Percentiles rank a stretch among this genome's conserved stretches.
These are phyloP conservation scores for Trapa bicornis DNA, from an alignment of 345 rosid species.

Conservation along the genomic window DNA sequence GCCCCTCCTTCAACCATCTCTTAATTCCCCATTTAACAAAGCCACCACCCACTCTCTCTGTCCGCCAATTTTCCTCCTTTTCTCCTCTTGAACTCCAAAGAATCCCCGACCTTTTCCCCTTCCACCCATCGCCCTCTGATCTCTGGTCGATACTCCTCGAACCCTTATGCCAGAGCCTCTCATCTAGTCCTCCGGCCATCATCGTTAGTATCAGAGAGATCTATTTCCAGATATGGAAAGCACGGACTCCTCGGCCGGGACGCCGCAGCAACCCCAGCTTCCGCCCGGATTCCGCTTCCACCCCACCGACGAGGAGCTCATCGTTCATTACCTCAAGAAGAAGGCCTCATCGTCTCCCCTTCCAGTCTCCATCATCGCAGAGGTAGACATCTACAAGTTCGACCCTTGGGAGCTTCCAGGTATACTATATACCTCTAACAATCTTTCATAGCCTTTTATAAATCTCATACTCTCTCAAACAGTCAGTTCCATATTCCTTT, in stretches of 20 bases:
- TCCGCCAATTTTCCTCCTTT: no score
- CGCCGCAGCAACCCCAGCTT: slow-evolving; percentile 63
- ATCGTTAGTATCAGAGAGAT: no score
- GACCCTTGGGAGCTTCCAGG: slow-evolving; percentile 99
- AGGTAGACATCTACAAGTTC: slow-evolving; percentile 79
- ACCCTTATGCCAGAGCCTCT: neutral
- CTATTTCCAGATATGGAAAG: slow-evolving; percentile 43
- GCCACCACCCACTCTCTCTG: slow-evolving; percentile 2
- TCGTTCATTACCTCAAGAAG: slow-evolving; percentile 80
- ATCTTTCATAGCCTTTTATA: no score
- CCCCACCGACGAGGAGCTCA: slow-evolving; percentile 97
- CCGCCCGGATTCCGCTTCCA: slow-evolving; percentile 98
- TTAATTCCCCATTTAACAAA: slow-evolving; percentile 2
- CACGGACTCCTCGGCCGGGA: slow-evolving; percentile 56
- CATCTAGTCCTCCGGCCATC: no score
- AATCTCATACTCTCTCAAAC: no score
- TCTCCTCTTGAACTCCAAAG: no score
- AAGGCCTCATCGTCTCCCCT: slow-evolving; percentile 68
- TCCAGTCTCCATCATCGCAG: slow-evolving; percentile 83
- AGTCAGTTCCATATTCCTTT: no score
- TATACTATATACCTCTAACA: no score
- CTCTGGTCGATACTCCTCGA: neutral
- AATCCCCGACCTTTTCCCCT: neutral
- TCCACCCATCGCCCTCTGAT: neutral
- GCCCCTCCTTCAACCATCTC: neutral